Evolutionary conservation across 768 basidiomycete species (phyloP), one percentile per base, ranked within the genome.

Genomic region (Psilocybe cubensis): DNA sequence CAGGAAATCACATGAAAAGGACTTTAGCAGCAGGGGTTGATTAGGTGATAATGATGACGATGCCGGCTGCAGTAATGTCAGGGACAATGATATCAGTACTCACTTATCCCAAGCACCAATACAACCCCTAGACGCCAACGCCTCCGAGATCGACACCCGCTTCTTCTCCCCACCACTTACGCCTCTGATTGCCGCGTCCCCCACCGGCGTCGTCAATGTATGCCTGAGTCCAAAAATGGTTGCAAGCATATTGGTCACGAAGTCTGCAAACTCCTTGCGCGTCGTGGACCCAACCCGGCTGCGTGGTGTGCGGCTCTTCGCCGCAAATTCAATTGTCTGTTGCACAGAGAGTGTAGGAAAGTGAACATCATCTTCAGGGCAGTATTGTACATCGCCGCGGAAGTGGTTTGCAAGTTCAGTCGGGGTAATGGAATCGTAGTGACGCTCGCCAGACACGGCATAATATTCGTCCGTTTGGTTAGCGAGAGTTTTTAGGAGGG

Each of bases 281-380:
- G 79, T 60, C 3, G 73, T 41, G 20, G 47, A 76, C n/a, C n/a
- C n/a, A 2, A 80, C 50, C 35, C 86, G 83, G 3, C 68, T 74
- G 10, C 75, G 82, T 1, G 93, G 92, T 10, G 83, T 83, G 23
- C 92, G 87, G 11, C 83, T 86, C 58, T 78, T 80, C 0, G 86
- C 82, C 0, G 89, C 87, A 52, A 92, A 90, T 4, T 71, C 73
- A 41, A 97, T 78, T 0, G 92, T 94, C 66, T 94, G 82, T 52
- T 83, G 80, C 23, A 94, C 91, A 10, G 89, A 91, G 18, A 97
- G 79, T 9, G 89, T 91, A 3, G 93, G 89, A 66, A 95, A 90
- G 68, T 95, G 92, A 10, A 91, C 77, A 68, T 96, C 92, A 67
- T 94, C 92, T 72, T 92, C 92, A 0, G 91, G 90, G 59, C 83